Base-by-base conservation (phyloP, 2,329 filamentous ascomycete genomes). In the Cladosporium sp. region DNA sequence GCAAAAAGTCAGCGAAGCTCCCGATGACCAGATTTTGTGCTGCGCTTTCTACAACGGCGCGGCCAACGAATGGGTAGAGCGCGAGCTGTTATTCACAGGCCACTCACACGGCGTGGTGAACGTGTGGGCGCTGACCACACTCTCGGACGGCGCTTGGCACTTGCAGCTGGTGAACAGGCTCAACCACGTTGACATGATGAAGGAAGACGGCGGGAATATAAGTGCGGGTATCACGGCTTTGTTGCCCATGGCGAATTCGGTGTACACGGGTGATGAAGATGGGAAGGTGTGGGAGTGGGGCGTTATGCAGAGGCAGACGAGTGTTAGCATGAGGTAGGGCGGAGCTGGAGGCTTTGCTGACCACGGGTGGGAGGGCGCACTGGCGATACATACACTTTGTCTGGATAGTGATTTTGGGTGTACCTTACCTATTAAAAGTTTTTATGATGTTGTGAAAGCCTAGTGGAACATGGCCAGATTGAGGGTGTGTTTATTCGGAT, bases 211-310 rank as follows among this genome's bases (percentile, higher is more conserved):
- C 73, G 71, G 77, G 40, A 85, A 84, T 68, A 82, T 81, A 66
- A 75, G 72, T 49, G 89, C 90, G 2, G 89, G 89, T 0, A 93
- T 98, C 67, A 96, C 91, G 44, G 96, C 91, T 75, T 91, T 99
- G 62, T 84, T 91, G 65, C 91, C 94, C 2, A 91, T 93, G 85
- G 88, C 91, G 62, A 89, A 90, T 68, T 85, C 89, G 68, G 88
- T 98, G 11, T 98, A 97, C 78, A 97, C 93, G 0, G 95, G 94
- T 3, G 95, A 98, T 80, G 95, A 98, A 69, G 90, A 93, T 69
- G 95, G 95, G 33, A 85, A 89, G 82, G 94, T 99, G 26, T 78
- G 71, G 68, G 72, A 76, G 53, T 78, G 77, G 77, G 75, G 78
- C 65, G 75, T 74, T 62, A 72, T 78, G 57, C 68, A 68, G 58